These are phyloP conservation scores for Acacia acuminata DNA, from an alignment of 306 rosid species.

Conservation along the genomic window DNA sequence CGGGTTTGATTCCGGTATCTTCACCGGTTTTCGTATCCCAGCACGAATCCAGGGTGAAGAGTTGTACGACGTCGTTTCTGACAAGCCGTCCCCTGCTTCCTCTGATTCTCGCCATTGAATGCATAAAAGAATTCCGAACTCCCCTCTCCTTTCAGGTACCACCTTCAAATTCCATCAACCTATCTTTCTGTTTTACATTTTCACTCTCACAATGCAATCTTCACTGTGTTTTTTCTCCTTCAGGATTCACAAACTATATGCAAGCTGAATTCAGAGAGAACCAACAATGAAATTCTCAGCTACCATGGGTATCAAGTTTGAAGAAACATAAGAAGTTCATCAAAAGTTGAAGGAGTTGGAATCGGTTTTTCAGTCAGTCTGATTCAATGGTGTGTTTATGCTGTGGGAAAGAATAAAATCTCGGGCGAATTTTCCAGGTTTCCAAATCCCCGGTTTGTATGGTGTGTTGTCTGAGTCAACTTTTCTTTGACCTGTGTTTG, in stretches of 20 bases:
- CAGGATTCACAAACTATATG: constrained; percentile 6
- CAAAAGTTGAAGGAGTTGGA: constrained; percentile 21
- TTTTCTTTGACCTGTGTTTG: background rate
- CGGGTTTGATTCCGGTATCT: constrained; percentile 64
- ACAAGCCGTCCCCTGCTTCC: constrained; percentile 91
- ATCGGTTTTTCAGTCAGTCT: constrained; percentile 34
- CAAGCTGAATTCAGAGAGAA: background rate
- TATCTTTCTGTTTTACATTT: background rate
- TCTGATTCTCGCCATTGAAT: constrained; percentile 90
- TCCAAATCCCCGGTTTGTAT: constrained; percentile 40
- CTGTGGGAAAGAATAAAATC: constrained; percentile 54
- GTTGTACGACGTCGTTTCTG: constrained; percentile 76
- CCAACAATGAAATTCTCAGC: constrained; percentile 5
- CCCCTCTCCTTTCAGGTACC: constrained; percentile 45
- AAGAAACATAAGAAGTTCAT: background rate
- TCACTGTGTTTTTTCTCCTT: background rate
- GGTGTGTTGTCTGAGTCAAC: constrained; percentile 9
- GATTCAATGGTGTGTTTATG: constrained; percentile 46
- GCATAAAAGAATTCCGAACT: background rate
- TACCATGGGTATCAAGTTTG: background rate
- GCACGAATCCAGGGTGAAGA: constrained; percentile 86
- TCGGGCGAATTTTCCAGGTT: constrained; percentile 53
- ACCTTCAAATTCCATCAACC: constrained; percentile 24
- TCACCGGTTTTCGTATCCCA: constrained; percentile 75
- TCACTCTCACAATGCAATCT: background rate